phyloP scores from a whole-genome alignment of 1,284 basidiomycete species.

The Cryptococcus wingfieldii region DNA sequence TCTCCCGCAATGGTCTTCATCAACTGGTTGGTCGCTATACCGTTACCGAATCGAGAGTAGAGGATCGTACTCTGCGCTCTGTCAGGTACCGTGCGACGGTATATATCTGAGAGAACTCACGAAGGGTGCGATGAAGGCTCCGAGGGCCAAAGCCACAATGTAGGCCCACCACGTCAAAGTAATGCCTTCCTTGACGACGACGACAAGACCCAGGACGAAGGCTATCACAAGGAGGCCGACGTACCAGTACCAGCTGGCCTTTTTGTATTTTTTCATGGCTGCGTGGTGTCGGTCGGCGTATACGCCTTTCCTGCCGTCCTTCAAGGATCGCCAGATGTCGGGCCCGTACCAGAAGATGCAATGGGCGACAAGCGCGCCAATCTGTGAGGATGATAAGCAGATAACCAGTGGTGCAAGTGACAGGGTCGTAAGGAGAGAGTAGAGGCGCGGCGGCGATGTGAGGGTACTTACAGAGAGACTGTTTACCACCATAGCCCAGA shows the following conservation, averaged over 20 bases:
- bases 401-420: no score
- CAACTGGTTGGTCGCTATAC: conserved; percentile 23
- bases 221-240: conserved; percentile 9
- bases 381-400: conserved; percentile 15
- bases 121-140: background rate
- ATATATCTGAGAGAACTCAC: background rate
- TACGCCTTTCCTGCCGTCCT: conserved; percentile 51
- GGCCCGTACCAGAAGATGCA: conserved; percentile 40
- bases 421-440: no score
- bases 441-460: no score
- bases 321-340: conserved; percentile 48
- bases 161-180: conserved; percentile 20
- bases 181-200: conserved; percentile 19
- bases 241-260: conserved; percentile 37
- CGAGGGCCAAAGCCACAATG: conserved; percentile 13
- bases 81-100: no score
- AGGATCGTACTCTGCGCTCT: conserved; percentile 5
- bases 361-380: conserved; percentile 62
- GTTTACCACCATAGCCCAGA: conserved; percentile 59
- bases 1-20: conserved; percentile 20
- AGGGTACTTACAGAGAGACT: conserved; percentile 52
- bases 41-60: conserved; percentile 16
- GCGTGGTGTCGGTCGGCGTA: conserved; percentile 58
- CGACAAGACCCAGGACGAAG: conserved; percentile 22
- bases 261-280: conserved; percentile 37